Conservation (phyloP, 345 rosid genomes). For the Camelina neglecta region DNA sequence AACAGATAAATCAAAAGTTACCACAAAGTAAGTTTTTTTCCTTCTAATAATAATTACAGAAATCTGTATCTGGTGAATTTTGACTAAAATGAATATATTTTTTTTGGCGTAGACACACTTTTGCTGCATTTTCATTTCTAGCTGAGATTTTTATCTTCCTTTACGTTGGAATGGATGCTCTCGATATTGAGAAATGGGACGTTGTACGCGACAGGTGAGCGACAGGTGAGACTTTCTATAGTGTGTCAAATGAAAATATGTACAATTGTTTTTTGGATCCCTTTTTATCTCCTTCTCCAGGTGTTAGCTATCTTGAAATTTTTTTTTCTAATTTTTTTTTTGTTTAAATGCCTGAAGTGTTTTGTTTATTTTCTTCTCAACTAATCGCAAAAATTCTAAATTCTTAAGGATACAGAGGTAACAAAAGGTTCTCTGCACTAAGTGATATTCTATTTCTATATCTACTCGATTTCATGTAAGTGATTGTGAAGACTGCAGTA, state of each 20-base stretch:
- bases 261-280: neutral
- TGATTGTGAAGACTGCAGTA: no score
- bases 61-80: neutral
- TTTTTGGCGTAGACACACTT: slow-evolving; percentile 68
- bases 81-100: neutral
- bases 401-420: no score
- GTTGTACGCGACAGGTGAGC: slow-evolving; percentile 48
- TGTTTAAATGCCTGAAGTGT: no score
- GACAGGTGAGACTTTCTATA: slow-evolving; percentile 58
- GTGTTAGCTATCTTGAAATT: no score
- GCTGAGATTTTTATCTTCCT: slow-evolving; percentile 98
- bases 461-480: no score
- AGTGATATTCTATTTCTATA: no score
- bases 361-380: no score
- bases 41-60: neutral
- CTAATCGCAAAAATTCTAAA: no score
- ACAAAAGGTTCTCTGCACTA: no score
- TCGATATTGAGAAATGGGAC: slow-evolving; percentile 92
- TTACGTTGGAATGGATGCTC: slow-evolving; percentile 98
- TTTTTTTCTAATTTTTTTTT: no score
- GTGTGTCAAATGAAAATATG: neutral
- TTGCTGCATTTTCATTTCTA: slow-evolving; percentile 88
- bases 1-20: slow-evolving; percentile 88
- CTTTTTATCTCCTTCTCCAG: no score
- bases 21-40: slow-evolving; percentile 67